Evolutionary conservation across 176 grass and related monocot genomes (phyloP).

Genomic region (Raddia distichophylla): DNA sequence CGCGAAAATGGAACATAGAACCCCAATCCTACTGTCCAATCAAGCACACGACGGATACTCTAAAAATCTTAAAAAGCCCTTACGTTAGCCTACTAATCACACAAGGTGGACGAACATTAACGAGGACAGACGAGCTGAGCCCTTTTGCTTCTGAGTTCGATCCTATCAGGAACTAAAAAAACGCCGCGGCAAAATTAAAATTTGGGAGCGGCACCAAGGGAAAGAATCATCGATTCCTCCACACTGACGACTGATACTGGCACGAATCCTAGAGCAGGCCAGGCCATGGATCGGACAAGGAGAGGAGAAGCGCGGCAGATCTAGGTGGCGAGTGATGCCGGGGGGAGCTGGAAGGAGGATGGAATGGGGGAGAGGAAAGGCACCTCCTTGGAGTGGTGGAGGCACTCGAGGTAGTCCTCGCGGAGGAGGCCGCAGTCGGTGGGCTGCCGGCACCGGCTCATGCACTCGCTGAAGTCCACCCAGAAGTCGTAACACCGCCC

Average conservation of each 20-base stretch:
- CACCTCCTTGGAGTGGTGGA: conserved; percentile 98
- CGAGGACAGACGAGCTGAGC: too few species aligned
- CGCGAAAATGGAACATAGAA: background rate
- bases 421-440: conserved; percentile 89
- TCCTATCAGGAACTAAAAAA: background rate
- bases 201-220: background rate
- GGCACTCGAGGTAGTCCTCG: conserved; percentile 98
- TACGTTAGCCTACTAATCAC: background rate
- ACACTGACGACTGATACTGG: background rate
- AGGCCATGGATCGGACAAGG: background rate
- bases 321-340: background rate
- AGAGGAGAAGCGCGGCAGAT: background rate
- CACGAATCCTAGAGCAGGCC: too few species aligned
- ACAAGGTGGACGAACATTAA: too few species aligned
- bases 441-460: conserved; percentile 93
- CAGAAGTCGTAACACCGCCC: conserved; percentile 99
- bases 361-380: background rate
- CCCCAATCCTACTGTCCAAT: background rate
- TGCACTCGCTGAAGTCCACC: conserved; percentile 98
- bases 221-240: background rate
- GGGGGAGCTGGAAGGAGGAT: too few species aligned
- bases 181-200: background rate
- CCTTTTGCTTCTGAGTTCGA: too few species aligned
- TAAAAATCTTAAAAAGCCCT: too few species aligned
- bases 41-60: background rate